A percentile compares a stretch with the other conserved stretches of the same genome.
Conservation (phyloP, 306 rosid species). For the Canavalia gladiata region DNA sequence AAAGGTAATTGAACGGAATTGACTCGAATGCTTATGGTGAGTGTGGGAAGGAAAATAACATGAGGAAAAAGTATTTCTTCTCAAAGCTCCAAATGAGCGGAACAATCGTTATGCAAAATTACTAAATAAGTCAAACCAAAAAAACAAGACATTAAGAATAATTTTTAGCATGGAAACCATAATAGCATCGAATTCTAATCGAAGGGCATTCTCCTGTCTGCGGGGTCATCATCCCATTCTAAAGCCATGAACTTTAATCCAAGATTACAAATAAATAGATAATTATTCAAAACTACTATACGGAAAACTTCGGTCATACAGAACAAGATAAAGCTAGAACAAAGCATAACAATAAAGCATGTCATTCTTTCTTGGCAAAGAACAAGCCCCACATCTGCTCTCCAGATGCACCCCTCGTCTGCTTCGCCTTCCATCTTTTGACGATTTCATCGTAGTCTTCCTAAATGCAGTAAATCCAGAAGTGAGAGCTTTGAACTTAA, state of each 20-base stretch:
- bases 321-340: constrained; percentile 11
- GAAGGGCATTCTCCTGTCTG: neutral
- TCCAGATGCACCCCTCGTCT: constrained; percentile 59
- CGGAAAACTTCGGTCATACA: constrained; percentile 20
- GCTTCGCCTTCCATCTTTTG: constrained; percentile 70
- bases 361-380: constrained; percentile 75
- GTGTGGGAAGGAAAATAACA: no score
- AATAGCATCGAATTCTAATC: neutral
- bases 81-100: neutral
- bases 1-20: neutral
- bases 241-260: neutral
- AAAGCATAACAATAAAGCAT: constrained; percentile 16
- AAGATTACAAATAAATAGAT: constrained; percentile 10
- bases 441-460: constrained; percentile 67
- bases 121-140: neutral
- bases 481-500: neutral
- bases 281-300: constrained; percentile 35
- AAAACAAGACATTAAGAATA: neutral
- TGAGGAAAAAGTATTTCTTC: neutral
- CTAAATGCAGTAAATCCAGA: constrained; percentile 52
- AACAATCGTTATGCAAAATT: neutral
- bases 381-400: constrained; percentile 83
- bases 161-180: neutral
- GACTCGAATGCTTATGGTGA: neutral
- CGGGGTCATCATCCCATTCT: neutral